Evolutionary conservation across 1,284 basidiomycete genomes (phyloP).

Genomic region (Cutaneotrichosporon cutaneum): DNA sequence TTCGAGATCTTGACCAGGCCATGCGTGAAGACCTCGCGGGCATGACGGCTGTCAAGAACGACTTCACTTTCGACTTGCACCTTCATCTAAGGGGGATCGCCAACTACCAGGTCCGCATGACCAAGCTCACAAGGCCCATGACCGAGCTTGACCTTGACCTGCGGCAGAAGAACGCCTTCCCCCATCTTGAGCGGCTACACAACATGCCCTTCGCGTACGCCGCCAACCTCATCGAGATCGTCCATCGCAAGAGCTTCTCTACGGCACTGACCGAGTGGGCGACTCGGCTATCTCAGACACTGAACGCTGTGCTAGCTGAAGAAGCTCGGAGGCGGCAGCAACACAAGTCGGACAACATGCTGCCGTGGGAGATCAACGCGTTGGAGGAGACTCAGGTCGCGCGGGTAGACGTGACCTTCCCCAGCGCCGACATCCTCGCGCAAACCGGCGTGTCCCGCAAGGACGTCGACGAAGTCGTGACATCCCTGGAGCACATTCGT

Average conservation of each 20-base stretch:
- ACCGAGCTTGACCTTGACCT: slow-evolving; percentile 70
- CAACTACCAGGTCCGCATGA: slow-evolving; percentile 69
- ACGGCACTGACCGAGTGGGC: slow-evolving; percentile 69
- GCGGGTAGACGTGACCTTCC: slow-evolving; percentile 70
- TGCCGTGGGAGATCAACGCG: slow-evolving; percentile 67
- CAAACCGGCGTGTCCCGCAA: slow-evolving; percentile 60
- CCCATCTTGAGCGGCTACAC: slow-evolving; percentile 83
- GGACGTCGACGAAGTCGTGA: slow-evolving; percentile 67
- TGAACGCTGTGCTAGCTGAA: slow-evolving; percentile 68
- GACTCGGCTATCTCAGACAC: slow-evolving; percentile 72
- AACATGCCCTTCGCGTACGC: slow-evolving; percentile 91
- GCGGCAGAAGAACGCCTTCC: slow-evolving; percentile 66
- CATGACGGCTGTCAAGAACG: slow-evolving; percentile 59
- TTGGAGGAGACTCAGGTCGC: slow-evolving; percentile 53
- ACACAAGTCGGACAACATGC: slow-evolving; percentile 71
- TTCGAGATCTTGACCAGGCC: slow-evolving; percentile 43
- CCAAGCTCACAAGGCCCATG: slow-evolving; percentile 65
- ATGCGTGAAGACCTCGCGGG: slow-evolving; percentile 47
- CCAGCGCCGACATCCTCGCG: slow-evolving; percentile 50
- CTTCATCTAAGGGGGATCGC: slow-evolving; percentile 68
- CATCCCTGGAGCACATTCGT: slow-evolving; percentile 62
- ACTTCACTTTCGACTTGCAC: slow-evolving; percentile 70
- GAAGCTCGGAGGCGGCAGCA: slow-evolving; percentile 74
- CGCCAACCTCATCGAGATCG: slow-evolving; percentile 85
- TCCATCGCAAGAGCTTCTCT: slow-evolving; percentile 84